A percentile compares a stretch with the other conserved stretches of the same genome.
phyloP scores from a whole-genome alignment of 2,329 filamentous ascomycete genomes.

The Lithohypha guttulata region DNA sequence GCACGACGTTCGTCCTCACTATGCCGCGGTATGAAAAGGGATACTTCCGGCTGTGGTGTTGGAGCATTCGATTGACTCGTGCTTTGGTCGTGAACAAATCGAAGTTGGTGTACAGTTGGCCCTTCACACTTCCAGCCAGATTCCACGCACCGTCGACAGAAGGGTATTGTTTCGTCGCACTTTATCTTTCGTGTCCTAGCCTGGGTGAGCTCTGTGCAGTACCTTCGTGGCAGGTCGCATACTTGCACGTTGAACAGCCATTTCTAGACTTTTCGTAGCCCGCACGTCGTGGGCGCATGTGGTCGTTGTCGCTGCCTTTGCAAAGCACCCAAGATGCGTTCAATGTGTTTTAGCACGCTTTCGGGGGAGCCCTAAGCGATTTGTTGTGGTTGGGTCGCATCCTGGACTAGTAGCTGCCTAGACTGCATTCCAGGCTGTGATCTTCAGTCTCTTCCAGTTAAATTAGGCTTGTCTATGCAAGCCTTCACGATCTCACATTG shows the following conservation, averaged over 20 bases:
- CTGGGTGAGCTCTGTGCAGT: slow-evolving; percentile 2
- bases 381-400: too few species aligned
- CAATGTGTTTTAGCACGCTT: too few species aligned
- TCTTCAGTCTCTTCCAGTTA: too few species aligned
- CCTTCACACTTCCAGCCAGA: slow-evolving; percentile 16
- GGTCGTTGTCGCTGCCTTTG: too few species aligned
- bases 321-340: too few species aligned
- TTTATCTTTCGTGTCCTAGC: slow-evolving; percentile 14
- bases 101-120: slow-evolving; percentile 10
- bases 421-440: too few species aligned
- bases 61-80: slow-evolving; percentile 8
- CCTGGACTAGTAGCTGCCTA: too few species aligned
- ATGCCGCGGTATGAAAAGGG: slow-evolving; percentile 11
- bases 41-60: slow-evolving; percentile 6
- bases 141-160: slow-evolving; percentile 13
- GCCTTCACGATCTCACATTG: too few species aligned
- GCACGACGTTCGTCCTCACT: slow-evolving; percentile 13
- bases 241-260: slow-evolving; percentile 10
- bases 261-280: slow-evolving; percentile 7
- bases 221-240: neutral
- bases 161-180: slow-evolving; percentile 17
- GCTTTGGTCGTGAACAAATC: slow-evolving; percentile 10
- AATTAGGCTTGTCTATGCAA: too few species aligned
- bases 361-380: too few species aligned
- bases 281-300: slow-evolving; percentile 4